Base-by-base conservation (phyloP, 2,329 filamentous ascomycete genomes). In the Domatiomyces globalis region DNA sequence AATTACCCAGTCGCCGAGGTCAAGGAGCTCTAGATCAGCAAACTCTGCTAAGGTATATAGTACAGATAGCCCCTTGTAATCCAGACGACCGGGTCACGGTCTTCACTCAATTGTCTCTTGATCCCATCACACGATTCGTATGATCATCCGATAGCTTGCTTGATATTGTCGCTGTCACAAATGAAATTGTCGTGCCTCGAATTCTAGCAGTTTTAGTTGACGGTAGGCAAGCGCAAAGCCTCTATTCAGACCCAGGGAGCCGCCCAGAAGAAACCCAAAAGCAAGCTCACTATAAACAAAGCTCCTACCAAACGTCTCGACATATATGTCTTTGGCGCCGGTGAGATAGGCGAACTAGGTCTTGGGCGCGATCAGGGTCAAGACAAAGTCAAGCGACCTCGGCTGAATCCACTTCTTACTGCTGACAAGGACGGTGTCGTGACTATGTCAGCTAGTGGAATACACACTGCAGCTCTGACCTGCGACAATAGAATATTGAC, bases 301-400 rank as follows among this genome's bases (percentile, higher is more conserved):
- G 71, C 75, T 10, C 83, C 83, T 5, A 78, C 73, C 0, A 67
- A 79, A 58, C 71, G 73, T 22, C 75, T 90, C 49, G 79, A 88
- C 61, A 72, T 90, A 56, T 90, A 82, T 62, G 83, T 88, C 50
- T 89, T 87, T 59, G 87, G 86, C 49, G 83, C 86, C 63, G 85
- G 85, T 45, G 76, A 76, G 48, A 80, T 79, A 17, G 85, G 85
- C 57, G 86, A 92, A 69, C 80, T 92, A 42, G 87, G 85, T 44
- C 78, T 92, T 5, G 86, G 86, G 6, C 33, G 33, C 2, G 77
- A 77, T 61, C 78, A 78, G 58, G 62, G 58, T n/a, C 61, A 62
- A 48, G 78, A 83, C 53, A 82, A 87, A 57, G 81, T 86, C 58
- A 83, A 81, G 68, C 77, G 81, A 42, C 86, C 86, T 17, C 81